Evolutionary conservation across 176 grass and related monocot genomes (phyloP), one percentile per base, ranked within the genome.

Genomic region (Musa acuminata): DNA sequence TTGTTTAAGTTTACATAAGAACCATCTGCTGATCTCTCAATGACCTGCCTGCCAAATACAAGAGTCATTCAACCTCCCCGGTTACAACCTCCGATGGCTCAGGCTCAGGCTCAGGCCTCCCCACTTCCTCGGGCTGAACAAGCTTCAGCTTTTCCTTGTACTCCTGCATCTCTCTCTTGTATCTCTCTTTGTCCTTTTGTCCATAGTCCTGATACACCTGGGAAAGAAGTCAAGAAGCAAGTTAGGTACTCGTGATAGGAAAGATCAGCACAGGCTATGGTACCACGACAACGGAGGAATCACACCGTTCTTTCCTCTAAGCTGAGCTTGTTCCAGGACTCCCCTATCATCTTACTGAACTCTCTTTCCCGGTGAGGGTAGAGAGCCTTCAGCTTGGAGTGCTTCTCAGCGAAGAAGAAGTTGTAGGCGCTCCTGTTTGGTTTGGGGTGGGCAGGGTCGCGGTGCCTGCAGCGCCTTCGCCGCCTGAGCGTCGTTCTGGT

Each of bases 341-440:
- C 84, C 11, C 82, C 86, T 4, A 89, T 89, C 82, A 85, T 85
- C 71, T 82, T 89, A 53, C 66, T 85, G 25, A 78, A 88, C 71
- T 89, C 87, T 64, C 76, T 80, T 71, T 82, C 87, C 58, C 80
- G 79, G 20, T 84, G 68, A 19, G 84, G 87, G 51, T 80, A 83
- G 48, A 67, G 75, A 53, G 67, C 55, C 69, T 57, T 89, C 69
- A 89, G 69, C 74, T 70, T 86, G 73, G 63, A 62, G 78, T 89
- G 87, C 19, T 64, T 79, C 70, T 85, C 87, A 21, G 80, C 79
- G 66, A 82, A 86, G 64, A 85, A 89, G 51, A 89, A 89, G 75
- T 89, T 85, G 75, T 89, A 89, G 21, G 75, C 87, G 17, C 87
- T 86, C 73, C 83, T 67, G 80, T 75, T 86, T 8, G 83, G 83